Evolutionary conservation across 257 asterid species (phyloP).

Genomic region (Solanum dulcamara): DNA sequence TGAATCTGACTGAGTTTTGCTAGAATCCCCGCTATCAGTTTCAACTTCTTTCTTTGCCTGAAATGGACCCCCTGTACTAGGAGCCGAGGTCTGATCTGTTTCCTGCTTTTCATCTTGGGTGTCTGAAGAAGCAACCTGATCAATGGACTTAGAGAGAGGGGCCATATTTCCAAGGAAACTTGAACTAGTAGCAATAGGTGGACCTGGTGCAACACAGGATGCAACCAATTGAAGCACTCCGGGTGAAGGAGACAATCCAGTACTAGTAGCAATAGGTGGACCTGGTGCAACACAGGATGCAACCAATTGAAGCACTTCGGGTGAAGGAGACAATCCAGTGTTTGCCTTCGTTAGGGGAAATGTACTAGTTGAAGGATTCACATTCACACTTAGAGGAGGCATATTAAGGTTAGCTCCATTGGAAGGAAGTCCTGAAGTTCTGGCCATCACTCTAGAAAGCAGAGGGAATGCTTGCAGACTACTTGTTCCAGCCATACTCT

Average conservation of each 20-base stretch:
- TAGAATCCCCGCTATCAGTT: constrained; percentile 32
- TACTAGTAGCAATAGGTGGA: constrained; percentile 16
- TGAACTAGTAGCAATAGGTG: background rate
- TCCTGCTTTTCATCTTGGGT: constrained; percentile 13
- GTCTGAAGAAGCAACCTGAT: constrained; percentile 13
- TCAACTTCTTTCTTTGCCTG: constrained; percentile 11
- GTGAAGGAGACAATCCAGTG: constrained; percentile 24
- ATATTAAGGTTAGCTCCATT: constrained; percentile 10
- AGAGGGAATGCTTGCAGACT: constrained; percentile 9
- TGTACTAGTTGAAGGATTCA: constrained; percentile 21
- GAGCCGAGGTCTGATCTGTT: constrained; percentile 14
- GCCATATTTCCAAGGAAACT: constrained; percentile 2
- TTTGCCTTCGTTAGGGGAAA: constrained; percentile 3
- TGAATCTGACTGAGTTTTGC: constrained; percentile 35
- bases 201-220: constrained; percentile 24
- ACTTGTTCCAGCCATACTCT: constrained; percentile 32
- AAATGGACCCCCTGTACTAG: background rate
- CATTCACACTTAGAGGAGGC: constrained; percentile 3
- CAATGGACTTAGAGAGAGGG: constrained; percentile 7
- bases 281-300: constrained; percentile 24
- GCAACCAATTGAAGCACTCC: constrained; percentile 29
- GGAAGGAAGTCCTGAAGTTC: constrained; percentile 9
- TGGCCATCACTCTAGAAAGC: constrained; percentile 14
- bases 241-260: constrained; percentile 29
- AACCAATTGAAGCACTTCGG: constrained; percentile 31